phyloP scores from a whole-genome alignment of 2,329 filamentous ascomycete species.

The Plenodomus lindquistii region DNA sequence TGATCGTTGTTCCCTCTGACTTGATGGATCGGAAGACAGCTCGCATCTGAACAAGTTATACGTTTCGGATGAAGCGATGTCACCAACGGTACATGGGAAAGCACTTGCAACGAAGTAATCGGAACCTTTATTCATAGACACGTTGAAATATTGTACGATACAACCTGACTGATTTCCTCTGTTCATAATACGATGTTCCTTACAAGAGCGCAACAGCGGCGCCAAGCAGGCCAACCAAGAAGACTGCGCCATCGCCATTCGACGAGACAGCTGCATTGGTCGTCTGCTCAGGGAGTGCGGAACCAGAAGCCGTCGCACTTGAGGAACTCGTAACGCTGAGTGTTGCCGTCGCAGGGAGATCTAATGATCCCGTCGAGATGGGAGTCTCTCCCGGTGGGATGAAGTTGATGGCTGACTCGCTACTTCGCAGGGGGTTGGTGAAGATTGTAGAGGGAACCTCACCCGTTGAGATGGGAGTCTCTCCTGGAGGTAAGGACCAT shows the following conservation, averaged over 20 bases:
- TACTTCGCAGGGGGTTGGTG: constrained; percentile 10
- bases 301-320: constrained; percentile 5
- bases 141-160: too few species aligned
- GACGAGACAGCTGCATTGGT: background rate
- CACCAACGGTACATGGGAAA: too few species aligned
- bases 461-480: background rate
- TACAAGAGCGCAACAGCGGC: background rate
- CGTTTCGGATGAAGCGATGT: too few species aligned
- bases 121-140: too few species aligned
- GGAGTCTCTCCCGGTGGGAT: constrained; percentile 30
- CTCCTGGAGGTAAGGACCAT: constrained; percentile 16
- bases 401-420: constrained; percentile 12
- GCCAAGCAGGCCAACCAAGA: background rate
- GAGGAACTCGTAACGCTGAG: background rate
- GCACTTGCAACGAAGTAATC: too few species aligned
- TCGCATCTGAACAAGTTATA: too few species aligned
- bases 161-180: too few species aligned
- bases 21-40: too few species aligned
- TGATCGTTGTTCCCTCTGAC: too few species aligned
- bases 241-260: background rate
- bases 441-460: constrained; percentile 6
- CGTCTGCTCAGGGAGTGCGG: constrained; percentile 12
- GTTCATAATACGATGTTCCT: background rate
- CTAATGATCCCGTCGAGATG: constrained; percentile 9
- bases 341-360: background rate